phyloP scores from a whole-genome alignment of 768 basidiomycete species.

The Hygrophorus russula region DNA sequence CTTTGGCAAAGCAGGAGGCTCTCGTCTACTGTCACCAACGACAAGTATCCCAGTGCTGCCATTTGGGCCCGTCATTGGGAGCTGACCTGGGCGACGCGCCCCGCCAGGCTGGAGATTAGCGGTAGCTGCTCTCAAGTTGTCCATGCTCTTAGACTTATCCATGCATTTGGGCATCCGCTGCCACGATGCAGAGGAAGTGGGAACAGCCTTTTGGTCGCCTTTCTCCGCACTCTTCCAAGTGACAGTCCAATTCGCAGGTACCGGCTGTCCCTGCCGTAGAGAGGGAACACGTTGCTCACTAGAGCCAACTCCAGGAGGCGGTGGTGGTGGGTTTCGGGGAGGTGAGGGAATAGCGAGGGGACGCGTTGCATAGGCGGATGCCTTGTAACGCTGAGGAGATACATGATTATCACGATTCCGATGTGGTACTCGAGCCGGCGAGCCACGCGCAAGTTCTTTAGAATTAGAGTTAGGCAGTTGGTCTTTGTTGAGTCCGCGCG shows the following conservation, averaged over 20 bases:
- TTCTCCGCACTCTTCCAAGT: conserved; percentile 40
- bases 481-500: conserved; percentile 21
- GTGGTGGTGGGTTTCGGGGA: conserved; percentile 28
- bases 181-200: conserved; percentile 20
- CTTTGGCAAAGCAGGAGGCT: conserved; percentile 25
- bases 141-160: conserved; percentile 45
- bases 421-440: background rate
- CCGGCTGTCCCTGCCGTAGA: conserved; percentile 27
- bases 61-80: conserved; percentile 23
- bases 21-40: conserved; percentile 9
- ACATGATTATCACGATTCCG: conserved; percentile 16
- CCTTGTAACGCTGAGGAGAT: conserved; percentile 19
- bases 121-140: conserved; percentile 30
- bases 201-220: conserved; percentile 23
- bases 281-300: conserved; percentile 22
- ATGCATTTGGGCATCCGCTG: conserved; percentile 21
- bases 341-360: conserved; percentile 23
- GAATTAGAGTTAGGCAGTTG: conserved; percentile 10
- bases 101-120: conserved; percentile 22
- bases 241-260: conserved; percentile 36
- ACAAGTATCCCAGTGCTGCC: conserved; percentile 4
- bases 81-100: conserved; percentile 20
- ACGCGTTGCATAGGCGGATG: conserved; percentile 19
- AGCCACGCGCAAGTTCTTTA: conserved; percentile 14
- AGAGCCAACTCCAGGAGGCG: conserved; percentile 17